Base-by-base conservation (phyloP, 164 flowering plant genomes). In the Pachysandra terminalis region DNA sequence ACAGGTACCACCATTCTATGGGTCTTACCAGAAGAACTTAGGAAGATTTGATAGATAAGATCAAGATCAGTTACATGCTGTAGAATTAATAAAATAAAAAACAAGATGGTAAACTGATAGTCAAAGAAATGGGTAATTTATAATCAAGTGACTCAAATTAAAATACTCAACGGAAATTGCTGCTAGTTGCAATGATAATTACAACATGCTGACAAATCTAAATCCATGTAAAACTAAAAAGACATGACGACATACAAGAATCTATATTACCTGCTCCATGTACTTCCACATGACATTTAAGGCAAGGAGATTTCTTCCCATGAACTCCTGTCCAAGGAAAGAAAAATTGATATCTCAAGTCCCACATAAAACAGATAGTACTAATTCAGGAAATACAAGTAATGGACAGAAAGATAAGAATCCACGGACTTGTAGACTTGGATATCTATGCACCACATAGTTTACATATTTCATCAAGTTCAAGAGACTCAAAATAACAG, bases 261-360 rank as follows among this genome's bases (percentile, higher is more conserved):
- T 66, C 32, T 59, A 27, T 76, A 32, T 57, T 75, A 90, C 99
- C 96, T 95, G 99, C 76, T 95, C 99, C 84, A 68, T 78, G 79
- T 88, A 95, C 75, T 90, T 95, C 99, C 97, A 95, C 99, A 95
- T 95, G 64, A 95, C 97, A 80, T 95, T 95, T 82, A 95, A 23
- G 52, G 99, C 99, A 71, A 95, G 86, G 40, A 95, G 93, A 78
- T 86, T 95, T 81, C 84, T 85, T 60, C 99, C 97, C 97, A 95
- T 85, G 80, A 95, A 95, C 74, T 95, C 99, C 99, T 95, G 75
- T 81, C 40, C 25, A 71, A 73, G 27, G 37, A 40, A 74, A 21
- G 59, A 3, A 37, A 52, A 40, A n/a, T 21, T 55, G 61, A 58
- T 28, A 26, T 21, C 9, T 55, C 9, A 25, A 61, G 22, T 60